These are phyloP conservation scores for Fraxinus sp. DNA, from an alignment of 305 asterid species.

Conservation along the genomic window DNA sequence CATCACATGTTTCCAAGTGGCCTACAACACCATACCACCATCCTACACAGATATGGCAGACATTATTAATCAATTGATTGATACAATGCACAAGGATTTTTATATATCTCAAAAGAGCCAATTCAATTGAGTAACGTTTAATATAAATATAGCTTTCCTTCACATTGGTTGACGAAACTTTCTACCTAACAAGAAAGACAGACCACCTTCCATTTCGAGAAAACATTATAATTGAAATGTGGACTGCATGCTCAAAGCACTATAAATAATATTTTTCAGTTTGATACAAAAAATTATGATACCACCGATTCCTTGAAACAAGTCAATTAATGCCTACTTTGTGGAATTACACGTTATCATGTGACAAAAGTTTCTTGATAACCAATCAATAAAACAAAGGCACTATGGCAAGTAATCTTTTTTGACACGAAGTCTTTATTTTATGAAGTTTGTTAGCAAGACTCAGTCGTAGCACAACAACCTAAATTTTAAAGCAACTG, in stretches of 20 bases:
- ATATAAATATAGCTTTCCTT: slow-evolving; percentile 10
- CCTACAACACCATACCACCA: slow-evolving; percentile 99
- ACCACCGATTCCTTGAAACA: slow-evolving; percentile 1
- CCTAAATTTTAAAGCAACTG: slow-evolving; percentile 17
- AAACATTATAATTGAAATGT: neutral
- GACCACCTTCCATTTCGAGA: slow-evolving; percentile 19
- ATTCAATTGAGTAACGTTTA: slow-evolving; percentile 2
- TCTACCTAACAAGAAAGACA: slow-evolving; percentile 31
- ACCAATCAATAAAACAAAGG: neutral
- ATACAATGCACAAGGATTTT: slow-evolving; percentile 25
- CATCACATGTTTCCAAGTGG: slow-evolving; percentile 85
- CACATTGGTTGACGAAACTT: slow-evolving; percentile 22
- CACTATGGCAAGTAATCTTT: neutral
- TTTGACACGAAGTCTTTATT: neutral
- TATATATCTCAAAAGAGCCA: slow-evolving; percentile 22
- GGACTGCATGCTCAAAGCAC: slow-evolving; percentile 1
- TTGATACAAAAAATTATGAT: neutral
- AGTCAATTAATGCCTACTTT: slow-evolving; percentile 31
- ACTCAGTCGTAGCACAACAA: slow-evolving; percentile 19
- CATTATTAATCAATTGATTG: slow-evolving; percentile 30
- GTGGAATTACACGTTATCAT: neutral
- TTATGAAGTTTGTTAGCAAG: slow-evolving; percentile 21
- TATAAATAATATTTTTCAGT: neutral
- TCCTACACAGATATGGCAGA: slow-evolving; percentile 46
- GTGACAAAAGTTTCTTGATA: neutral